Percentiles rank a stretch among this genome's conserved stretches.
These are phyloP conservation scores for Chiua sp. DNA, from an alignment of 1,284 basidiomycete genomes.

Conservation along the genomic window DNA sequence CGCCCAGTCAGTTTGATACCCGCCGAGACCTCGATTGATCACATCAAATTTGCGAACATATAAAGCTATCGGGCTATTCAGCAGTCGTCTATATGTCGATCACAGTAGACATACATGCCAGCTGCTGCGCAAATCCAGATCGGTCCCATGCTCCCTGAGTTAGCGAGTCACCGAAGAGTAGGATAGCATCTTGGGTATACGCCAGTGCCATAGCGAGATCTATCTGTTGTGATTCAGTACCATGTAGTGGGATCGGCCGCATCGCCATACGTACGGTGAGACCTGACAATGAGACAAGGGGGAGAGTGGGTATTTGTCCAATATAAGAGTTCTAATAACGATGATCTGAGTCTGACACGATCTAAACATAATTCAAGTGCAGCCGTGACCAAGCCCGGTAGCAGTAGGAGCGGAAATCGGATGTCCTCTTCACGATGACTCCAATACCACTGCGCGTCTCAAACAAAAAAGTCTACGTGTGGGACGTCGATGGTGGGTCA, in stretches of 20 bases:
- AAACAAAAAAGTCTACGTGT: constrained; percentile 75
- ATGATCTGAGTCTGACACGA: not conserved
- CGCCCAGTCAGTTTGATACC: constrained; percentile 88
- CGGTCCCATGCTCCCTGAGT: constrained; percentile 67
- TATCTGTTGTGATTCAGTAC: not conserved
- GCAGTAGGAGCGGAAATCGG: constrained; percentile 2
- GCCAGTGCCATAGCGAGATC: constrained; percentile 30
- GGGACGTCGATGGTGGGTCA: constrained; percentile 74
- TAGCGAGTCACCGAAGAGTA: constrained; percentile 81
- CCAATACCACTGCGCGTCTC: constrained; percentile 61
- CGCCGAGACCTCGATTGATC: constrained; percentile 79
- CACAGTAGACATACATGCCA: constrained; percentile 57
- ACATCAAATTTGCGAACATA: constrained; percentile 85
- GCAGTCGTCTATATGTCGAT: not conserved
- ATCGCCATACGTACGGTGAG: not conserved
- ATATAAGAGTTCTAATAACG: not conserved
- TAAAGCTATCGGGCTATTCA: constrained; percentile 51
- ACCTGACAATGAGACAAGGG: too few species aligned
- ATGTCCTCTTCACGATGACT: constrained; percentile 17
- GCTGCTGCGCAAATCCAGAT: constrained; percentile 63
- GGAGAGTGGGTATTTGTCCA: too few species aligned
- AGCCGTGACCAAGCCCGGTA: too few species aligned
- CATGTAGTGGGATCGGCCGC: not conserved
- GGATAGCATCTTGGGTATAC: constrained; percentile 62
- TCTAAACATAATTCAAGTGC: too few species aligned